Percentiles rank a stretch among this genome's conserved stretches.
Evolutionary conservation across 2,329 filamentous ascomycete genomes (phyloP).

Genomic region (Parafenestella ontariensis): DNA sequence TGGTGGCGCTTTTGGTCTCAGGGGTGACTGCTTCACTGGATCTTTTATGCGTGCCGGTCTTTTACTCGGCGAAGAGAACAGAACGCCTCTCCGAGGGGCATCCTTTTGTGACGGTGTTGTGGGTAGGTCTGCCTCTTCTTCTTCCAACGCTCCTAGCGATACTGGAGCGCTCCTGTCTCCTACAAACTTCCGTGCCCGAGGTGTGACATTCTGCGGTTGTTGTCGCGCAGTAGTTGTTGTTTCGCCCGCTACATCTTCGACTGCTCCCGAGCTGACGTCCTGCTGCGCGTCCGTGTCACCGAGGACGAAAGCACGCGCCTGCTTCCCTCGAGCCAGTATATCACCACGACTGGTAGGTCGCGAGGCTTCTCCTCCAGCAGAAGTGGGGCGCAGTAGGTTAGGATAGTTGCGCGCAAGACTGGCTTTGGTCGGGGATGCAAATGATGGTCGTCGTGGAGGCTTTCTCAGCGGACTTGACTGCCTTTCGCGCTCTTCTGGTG

Average conservation of each 20-base stretch:
- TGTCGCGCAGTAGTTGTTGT: conserved; percentile 5
- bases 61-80: conserved; percentile 44
- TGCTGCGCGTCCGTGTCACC: conserved; percentile 17
- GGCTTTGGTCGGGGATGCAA: conserved; percentile 50
- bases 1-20: conserved; percentile 18
- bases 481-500: conserved; percentile 27
- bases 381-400: conserved; percentile 31
- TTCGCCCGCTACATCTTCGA: neutral
- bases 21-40: conserved; percentile 20
- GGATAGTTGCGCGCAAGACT: conserved; percentile 50
- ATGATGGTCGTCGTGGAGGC: conserved; percentile 46
- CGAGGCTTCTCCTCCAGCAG: conserved; percentile 12
- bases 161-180: neutral
- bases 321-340: conserved; percentile 23
- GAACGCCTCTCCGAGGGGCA: conserved; percentile 27
- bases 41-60: conserved; percentile 29
- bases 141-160: conserved; percentile 1
- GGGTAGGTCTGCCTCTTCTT: conserved; percentile 30
- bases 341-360: conserved; percentile 19
- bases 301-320: conserved; percentile 27
- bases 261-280: neutral
- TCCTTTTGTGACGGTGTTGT: conserved; percentile 31
- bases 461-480: conserved; percentile 37
- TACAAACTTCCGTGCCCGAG: conserved; percentile 12
- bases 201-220: conserved; percentile 11